Conservation (phyloP, 2,329 filamentous ascomycete genomes). For the Pyrenophora graminea region DNA sequence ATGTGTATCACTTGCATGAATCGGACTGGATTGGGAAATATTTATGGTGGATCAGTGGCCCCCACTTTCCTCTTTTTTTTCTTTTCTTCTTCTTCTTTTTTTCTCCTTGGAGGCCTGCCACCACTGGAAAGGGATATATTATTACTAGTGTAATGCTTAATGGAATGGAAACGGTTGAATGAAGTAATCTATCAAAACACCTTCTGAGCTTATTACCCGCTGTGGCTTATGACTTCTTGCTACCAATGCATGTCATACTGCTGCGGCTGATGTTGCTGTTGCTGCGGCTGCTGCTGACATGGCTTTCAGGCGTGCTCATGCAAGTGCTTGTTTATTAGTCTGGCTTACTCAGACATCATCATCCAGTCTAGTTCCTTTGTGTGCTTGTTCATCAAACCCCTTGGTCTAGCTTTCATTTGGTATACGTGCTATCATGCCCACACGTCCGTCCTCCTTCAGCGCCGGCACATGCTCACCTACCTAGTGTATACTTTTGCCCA, state of each 20-base stretch:
- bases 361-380: too few species aligned
- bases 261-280: too few species aligned
- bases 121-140: constrained; percentile 19
- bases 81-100: not conserved
- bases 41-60: not conserved
- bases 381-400: not conserved
- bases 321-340: too few species aligned
- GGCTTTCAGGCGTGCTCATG: too few species aligned
- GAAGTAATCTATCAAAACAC: not conserved
- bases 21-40: not conserved
- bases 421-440: not conserved
- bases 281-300: too few species aligned
- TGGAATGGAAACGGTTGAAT: constrained; percentile 20
- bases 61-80: not conserved
- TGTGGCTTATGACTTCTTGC: not conserved
- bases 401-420: not conserved
- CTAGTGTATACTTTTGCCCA: too few species aligned
- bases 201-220: not conserved
- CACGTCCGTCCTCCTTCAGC: too few species aligned
- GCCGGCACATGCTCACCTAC: too few species aligned
- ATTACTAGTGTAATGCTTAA: constrained; percentile 43
- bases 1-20: not conserved
- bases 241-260: too few species aligned
- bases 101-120: not conserved
- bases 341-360: too few species aligned